These are phyloP conservation scores for Leishmania major DNA, from an alignment of 208 protist species.

Conservation along the genomic window DNA sequence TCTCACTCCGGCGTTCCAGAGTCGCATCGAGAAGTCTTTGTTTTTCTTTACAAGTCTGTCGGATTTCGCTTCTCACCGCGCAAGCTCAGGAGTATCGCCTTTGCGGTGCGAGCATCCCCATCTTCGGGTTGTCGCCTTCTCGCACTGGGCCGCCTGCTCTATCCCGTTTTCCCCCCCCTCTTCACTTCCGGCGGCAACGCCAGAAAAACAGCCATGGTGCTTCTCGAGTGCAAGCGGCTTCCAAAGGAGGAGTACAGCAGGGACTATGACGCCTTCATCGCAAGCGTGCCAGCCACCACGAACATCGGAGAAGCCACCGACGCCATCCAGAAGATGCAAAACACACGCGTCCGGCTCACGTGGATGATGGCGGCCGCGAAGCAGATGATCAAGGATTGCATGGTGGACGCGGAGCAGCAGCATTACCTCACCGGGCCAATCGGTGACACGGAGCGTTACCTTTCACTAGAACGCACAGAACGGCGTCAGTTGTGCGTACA, in stretches of 20 bases:
- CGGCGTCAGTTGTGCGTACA: conserved; percentile 56
- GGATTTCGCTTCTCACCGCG: background rate
- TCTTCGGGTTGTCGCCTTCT: background rate
- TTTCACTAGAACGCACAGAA: conserved; percentile 75
- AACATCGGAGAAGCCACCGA: conserved; percentile 83
- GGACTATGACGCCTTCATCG: conserved; percentile 85
- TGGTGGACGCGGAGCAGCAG: conserved; percentile 54
- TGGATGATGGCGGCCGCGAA: conserved; percentile 86
- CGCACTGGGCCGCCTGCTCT: background rate
- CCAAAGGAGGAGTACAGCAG: conserved; percentile 93
- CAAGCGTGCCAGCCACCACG: conserved; percentile 52
- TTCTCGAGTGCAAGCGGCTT: conserved; percentile 90
- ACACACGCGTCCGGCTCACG: conserved; percentile 83
- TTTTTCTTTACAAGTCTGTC: background rate
- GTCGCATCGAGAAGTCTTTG: background rate
- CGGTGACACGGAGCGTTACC: conserved; percentile 75
- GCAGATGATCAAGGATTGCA: conserved; percentile 81
- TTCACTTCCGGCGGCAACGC: too few relatives aligned
- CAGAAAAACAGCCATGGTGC: conserved; percentile 58
- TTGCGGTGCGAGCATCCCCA: background rate
- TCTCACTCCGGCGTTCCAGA: background rate
- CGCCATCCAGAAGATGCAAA: conserved; percentile 78
- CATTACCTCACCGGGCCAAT: conserved; percentile 75
- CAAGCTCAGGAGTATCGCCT: background rate
- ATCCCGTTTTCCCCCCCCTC: too few relatives aligned